A percentile compares a stretch with the other conserved stretches of the same genome.
These are phyloP conservation scores for Fragaria iinumae DNA, from an alignment of 306 rosid genomes.

Conservation along the genomic window DNA sequence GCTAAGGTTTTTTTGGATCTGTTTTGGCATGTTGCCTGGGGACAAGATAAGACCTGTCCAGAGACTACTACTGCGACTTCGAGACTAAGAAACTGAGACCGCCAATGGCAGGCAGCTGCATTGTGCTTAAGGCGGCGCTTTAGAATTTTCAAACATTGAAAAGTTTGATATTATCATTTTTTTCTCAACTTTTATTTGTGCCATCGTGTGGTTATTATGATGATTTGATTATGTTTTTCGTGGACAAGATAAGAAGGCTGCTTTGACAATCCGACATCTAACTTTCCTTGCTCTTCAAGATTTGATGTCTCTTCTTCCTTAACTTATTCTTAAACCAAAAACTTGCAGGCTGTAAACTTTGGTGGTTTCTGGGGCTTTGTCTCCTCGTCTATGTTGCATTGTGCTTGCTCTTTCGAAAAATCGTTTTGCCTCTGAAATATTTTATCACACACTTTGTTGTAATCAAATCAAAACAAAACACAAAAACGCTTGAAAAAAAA, in stretches of 20 bases:
- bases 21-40: not conserved
- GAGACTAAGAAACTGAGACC: not conserved
- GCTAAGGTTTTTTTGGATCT: not conserved
- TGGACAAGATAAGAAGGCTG: slow-evolving; percentile 5
- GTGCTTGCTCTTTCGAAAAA: not conserved
- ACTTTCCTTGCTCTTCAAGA: slow-evolving; percentile 5
- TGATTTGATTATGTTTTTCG: not conserved
- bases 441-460: not conserved
- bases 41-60: not conserved
- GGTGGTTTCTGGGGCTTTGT: slow-evolving; percentile 3
- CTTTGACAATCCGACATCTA: slow-evolving; percentile 12
- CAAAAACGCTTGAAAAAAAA: not conserved
- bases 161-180: not conserved
- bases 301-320: not conserved
- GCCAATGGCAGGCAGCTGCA: not conserved
- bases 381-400: not conserved
- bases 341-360: not conserved
- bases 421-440: not conserved
- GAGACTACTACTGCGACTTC: slow-evolving; percentile 1
- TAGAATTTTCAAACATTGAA: not conserved
- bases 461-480: not conserved
- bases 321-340: not conserved
- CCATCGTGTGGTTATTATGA: not conserved
- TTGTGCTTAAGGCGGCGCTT: not conserved
- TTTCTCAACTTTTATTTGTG: not conserved